Evolutionary conservation across 768 basidiomycete genomes (phyloP), one percentile per base, ranked within the genome.

Genomic region (Amanita fuliginea): DNA sequence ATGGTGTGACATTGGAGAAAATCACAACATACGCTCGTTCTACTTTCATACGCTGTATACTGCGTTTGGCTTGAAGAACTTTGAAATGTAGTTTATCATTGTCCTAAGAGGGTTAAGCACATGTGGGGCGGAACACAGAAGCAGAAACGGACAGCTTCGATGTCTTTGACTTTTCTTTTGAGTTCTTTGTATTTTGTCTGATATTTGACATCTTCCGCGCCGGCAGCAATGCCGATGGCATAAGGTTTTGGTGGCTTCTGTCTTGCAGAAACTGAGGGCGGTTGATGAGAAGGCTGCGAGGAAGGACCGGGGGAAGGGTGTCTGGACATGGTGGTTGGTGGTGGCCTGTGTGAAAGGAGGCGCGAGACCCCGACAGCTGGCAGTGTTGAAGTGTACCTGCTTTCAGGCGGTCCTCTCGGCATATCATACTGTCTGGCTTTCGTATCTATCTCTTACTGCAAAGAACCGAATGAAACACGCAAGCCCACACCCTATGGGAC

Each of bases 11-110:
- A 53, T 19, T 48, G 53, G 59, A 59, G 49, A 47, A 45, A 52
- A 53, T 53, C 51, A 36, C 19, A 26, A 79, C 87, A 71, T 58
- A 91, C 89, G 87, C 86, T 70, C 89, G 73, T 67, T 92, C 89
- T 51, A 92, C 71, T 65, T 88, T 85, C 78, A 90, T 84, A 36
- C 89, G 75, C 63, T 88, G 86, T 37, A 92, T 88, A 59, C 78
- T 83, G 57, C 81, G 80, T 65, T 86, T 90, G 26, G 87, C 79
- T 60, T 82, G 74, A 24, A 87, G 69, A 33, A 89, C 78, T 63
- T 88, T 86, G 72, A 81, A 79, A 61, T 85, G 78, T 52, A 92
- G 75, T 66, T 83, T 88, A 72, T 91, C 89, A 66, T 92, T 92
- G 66, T 91, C 87, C 89, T 92, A 26, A 13, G 28, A 19, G n/a